Conservation (phyloP, 306 rosid genomes). For the Datisca glomerata region DNA sequence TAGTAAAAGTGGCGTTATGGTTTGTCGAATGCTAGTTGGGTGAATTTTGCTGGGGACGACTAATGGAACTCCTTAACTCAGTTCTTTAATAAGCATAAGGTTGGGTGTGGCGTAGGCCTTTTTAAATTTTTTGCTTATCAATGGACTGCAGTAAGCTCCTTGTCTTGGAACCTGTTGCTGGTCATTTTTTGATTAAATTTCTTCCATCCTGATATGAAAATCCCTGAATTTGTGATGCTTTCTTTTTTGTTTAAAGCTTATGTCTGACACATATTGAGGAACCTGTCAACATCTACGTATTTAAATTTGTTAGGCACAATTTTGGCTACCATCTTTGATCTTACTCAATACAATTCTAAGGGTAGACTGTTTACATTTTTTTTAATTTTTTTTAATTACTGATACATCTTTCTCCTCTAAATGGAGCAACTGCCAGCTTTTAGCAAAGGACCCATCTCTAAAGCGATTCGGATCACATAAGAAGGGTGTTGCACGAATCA, state of each 20-base stretch:
- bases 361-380: not conserved
- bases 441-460: conserved; percentile 60
- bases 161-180: not conserved
- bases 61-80: too few species aligned
- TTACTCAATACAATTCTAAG: not conserved
- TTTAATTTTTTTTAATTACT: not conserved
- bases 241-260: too few species aligned
- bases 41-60: too few species aligned
- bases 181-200: too few species aligned
- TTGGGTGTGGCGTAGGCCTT: too few species aligned
- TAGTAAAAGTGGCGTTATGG: too few species aligned
- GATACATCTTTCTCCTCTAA: conserved; percentile 2
- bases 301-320: not conserved
- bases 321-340: not conserved
- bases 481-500: conserved; percentile 42
- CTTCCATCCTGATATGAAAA: too few species aligned
- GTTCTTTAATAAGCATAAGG: too few species aligned
- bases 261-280: too few species aligned
- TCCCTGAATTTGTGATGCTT: conserved; percentile 1
- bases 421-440: conserved; percentile 43
- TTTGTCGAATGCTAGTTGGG: not conserved
- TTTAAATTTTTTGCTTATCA: too few species aligned
- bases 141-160: not conserved
- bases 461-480: conserved; percentile 74
- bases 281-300: not conserved